These are phyloP conservation scores for Heritiera littoralis DNA, from an alignment of 345 rosid species.

Conservation along the genomic window DNA sequence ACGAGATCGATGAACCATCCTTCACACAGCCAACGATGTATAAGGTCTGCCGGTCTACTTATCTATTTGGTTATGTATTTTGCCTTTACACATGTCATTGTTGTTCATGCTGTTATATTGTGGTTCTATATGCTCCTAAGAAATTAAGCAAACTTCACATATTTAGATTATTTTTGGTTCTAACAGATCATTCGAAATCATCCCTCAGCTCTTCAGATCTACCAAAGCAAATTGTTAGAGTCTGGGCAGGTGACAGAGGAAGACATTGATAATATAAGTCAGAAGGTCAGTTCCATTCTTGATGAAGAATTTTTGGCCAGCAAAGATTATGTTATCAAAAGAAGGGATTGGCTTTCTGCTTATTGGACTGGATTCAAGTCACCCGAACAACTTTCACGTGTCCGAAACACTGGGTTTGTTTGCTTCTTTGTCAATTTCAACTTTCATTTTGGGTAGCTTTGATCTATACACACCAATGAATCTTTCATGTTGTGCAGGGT, in stretches of 20 bases:
- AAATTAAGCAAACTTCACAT: neutral
- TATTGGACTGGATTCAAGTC: conserved; percentile 82
- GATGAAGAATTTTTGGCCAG: conserved; percentile 71
- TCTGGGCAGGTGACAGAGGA: conserved; percentile 61
- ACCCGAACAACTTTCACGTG: conserved; percentile 78
- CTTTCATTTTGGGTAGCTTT: neutral
- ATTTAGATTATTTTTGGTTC: conserved; percentile 19
- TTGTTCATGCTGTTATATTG: conserved; percentile 1
- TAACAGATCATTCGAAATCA: conserved; percentile 67
- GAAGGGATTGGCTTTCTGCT: conserved; percentile 84
- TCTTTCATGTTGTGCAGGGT: conserved; percentile 49
- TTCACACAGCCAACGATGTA: conserved; percentile 87
- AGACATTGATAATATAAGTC: conserved; percentile 55
- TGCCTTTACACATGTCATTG: neutral
- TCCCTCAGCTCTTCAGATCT: conserved; percentile 70
- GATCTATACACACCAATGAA: neutral
- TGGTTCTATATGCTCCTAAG: neutral
- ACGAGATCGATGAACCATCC: conserved; percentile 84
- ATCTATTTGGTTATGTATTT: neutral
- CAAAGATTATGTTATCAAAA: conserved; percentile 68
- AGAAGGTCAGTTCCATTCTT: conserved; percentile 65
- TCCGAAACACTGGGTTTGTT: conserved; percentile 72
- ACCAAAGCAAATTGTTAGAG: conserved; percentile 61
- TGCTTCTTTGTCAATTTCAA: conserved; percentile 11
- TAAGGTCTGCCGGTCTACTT: conserved; percentile 44